A percentile compares a stretch with the other conserved stretches of the same genome.
Conservation (phyloP, 2,329 filamentous ascomycete species). For the Xylaria polymorpha region DNA sequence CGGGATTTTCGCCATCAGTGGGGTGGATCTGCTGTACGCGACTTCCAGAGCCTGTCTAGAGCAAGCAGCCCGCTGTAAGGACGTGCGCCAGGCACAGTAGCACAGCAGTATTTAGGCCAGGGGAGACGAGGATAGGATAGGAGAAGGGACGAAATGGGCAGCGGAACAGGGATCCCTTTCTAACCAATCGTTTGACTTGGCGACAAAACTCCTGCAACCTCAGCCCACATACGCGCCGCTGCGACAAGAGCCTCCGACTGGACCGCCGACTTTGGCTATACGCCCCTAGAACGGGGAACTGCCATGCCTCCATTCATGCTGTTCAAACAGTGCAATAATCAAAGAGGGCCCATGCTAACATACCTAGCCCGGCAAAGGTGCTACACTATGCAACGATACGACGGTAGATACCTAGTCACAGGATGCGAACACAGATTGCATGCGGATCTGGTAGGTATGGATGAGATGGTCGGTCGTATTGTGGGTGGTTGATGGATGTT, state of each 20-base stretch:
- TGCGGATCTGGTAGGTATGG: not conserved
- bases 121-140: not conserved
- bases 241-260: constrained; percentile 33
- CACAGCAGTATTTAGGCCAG: not conserved
- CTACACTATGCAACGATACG: not conserved
- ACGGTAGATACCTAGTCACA: not conserved
- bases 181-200: constrained; percentile 47
- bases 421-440: not conserved
- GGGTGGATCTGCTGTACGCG: constrained; percentile 30
- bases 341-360: not conserved
- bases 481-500: not conserved
- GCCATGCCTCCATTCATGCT: constrained; percentile 27
- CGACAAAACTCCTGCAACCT: constrained; percentile 35
- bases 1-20: constrained; percentile 35
- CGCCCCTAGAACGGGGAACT: constrained; percentile 15
- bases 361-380: constrained; percentile 5
- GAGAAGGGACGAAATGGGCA: not conserved
- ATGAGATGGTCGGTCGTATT: not conserved
- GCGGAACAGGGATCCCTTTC: constrained; percentile 18
- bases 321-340: constrained; percentile 21
- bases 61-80: not conserved
- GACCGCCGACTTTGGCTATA: constrained; percentile 16
- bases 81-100: not conserved
- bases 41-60: constrained; percentile 3
- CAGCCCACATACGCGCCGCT: constrained; percentile 36